Base-by-base conservation (phyloP, 805 yeast genomes). In the Aciculoconidium aculeatum region DNA sequence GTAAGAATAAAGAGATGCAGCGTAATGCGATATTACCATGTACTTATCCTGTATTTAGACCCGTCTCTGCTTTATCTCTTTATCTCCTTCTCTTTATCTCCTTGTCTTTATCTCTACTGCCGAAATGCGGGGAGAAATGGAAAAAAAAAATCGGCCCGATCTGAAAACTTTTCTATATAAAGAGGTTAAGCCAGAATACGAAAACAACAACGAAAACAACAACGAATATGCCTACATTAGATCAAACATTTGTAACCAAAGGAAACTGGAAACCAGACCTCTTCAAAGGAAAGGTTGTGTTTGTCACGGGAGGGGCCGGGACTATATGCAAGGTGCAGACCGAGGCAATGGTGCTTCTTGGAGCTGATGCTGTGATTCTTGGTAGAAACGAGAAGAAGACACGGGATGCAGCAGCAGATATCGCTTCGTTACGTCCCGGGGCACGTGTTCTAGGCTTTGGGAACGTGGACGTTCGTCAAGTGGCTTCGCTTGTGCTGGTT, bases 241-340 rank as follows among this genome's bases (percentile, higher is more conserved):
- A 43, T 21, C 37, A 36, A 15, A 33, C 51, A 11, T 50, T 39
- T 24, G 34, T 50, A 13, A 36, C 42, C 12, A 24, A 36, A 15
- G 39, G 47, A 14, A 39, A 33, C 12, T 51, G 56, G 56, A 51
- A 48, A 24, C 37, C 47, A 10, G 49, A 49, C 30, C 19, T 51
- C 13, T 51, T 51, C 39, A 42, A 45, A 29, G 56, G 56, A 14
- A 51, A 51, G 35, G 56, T 51, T n/a, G 55, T 44, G 15, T 51
- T 51, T 26, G 55, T 50, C 30, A 51, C 56, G 1, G 56, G 56
- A 9, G 56, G 56, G 14, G 55, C 56, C 7, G 56, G 56, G 24
- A 41, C 52, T 27, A 51, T 51, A 24, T 51, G 56, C 27, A 39
- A 49, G 15, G 56, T 48, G 7, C 56, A 51, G 26, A 47, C 55